Conservation (phyloP, 257 asterid species). For the Sherardia arvensis region DNA sequence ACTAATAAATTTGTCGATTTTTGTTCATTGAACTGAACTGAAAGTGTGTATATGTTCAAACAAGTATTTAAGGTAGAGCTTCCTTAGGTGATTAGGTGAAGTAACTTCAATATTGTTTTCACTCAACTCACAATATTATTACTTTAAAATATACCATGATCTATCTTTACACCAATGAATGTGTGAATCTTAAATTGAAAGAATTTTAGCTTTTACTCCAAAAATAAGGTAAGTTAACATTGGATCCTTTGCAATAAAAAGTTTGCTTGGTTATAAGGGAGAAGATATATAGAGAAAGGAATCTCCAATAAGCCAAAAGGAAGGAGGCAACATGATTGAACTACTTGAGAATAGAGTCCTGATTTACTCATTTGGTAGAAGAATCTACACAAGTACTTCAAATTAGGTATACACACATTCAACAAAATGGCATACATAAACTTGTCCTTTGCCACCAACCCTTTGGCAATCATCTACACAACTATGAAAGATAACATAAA, state of each 20-base stretch:
- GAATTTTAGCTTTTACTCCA: not conserved
- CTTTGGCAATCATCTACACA: too few species aligned
- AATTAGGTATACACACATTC: not conserved
- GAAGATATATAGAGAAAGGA: slow-evolving; percentile 3
- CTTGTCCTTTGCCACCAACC: not conserved
- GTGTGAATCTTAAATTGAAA: not conserved
- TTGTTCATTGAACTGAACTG: too few species aligned
- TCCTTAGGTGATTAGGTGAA: too few species aligned
- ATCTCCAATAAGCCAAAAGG: slow-evolving; percentile 1
- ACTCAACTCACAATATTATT: too few species aligned
- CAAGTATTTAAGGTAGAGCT: too few species aligned
- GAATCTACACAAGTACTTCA: not conserved
- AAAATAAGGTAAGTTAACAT: not conserved
- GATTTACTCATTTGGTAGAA: not conserved
- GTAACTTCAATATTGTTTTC: too few species aligned
- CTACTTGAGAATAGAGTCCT: not conserved
- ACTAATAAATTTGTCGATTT: too few species aligned
- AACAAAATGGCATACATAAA: not conserved
- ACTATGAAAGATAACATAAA: too few species aligned
- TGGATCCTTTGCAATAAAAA: slow-evolving; percentile 12
- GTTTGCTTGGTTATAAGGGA: not conserved
- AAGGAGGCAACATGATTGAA: slow-evolving; percentile 1
- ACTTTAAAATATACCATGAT: too few species aligned
- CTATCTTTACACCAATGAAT: too few species aligned
- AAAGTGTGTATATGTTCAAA: too few species aligned